Evolutionary conservation across 371 early-diverging fungal genomes (phyloP), one percentile per base, ranked within the genome.

Genomic region (Mortierella sp.): DNA sequence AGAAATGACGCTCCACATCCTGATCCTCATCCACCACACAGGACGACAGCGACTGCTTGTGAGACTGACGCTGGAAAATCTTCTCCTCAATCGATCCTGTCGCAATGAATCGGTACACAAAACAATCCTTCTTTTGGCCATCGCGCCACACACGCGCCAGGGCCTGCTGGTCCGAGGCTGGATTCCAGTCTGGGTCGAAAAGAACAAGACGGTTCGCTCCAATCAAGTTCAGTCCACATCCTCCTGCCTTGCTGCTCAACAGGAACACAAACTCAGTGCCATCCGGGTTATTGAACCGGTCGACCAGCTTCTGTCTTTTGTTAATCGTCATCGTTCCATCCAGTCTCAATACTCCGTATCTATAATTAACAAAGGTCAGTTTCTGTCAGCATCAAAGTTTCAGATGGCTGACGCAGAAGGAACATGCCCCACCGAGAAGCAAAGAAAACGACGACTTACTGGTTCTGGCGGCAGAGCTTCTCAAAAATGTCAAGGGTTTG

Each of bases 31-130:
- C 99, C 24, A 99, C 98, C 8, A 99, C 98, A 84, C 98, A 98
- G 6, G 95, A 95, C 11, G 95, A 95, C 24, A 99, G 91, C 16
- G 97, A 96, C 76, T 96, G 96, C 81, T 97, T 97, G 78, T 97
- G 95, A 2, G 94, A 95, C 90, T 96, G 96, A 78, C 99, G 91
- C 87, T 99, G 98, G 88, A 98, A 99, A 58, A 99, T 98, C 89
- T 99, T 99, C 84, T 99, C 99, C 82, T 99, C 99, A 38, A 99
- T 97, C 0, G 99, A 96, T 2, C 99, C 99, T 12, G 98, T 96
- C 1, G 96, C 96, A 77, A 98, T 97, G 74, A 99, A 95, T 21
- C 99, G 95, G 89, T 99, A 99, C 35, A 99, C 97, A 79, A 93
- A 99, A 85, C 94, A 94, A 72, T 94, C 92, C 86, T 98, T 98